Evolutionary conservation across 1,139 yeast species (phyloP), one percentile per base, ranked within the genome.

Genomic region (Blastobotrys buckinghamii): DNA sequence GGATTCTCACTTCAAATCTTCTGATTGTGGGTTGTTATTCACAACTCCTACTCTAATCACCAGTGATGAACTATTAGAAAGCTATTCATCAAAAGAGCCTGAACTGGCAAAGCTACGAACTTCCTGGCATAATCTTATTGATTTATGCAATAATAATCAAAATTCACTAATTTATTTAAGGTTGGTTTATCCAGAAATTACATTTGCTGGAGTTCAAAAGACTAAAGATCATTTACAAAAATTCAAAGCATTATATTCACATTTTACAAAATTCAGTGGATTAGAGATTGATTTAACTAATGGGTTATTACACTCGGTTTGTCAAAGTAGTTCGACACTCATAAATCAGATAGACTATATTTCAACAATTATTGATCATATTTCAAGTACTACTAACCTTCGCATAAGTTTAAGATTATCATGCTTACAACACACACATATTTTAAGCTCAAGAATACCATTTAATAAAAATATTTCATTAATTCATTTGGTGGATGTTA

Each of bases 211-310:
- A 12, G 47, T 45, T n/a, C 38, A 37, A 20, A 42, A 43, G 42
- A 39, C 41, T 2, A 30, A 38, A 15, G 42, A 39, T 27, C 51
- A 49, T 20, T 29, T 49, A 24, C 36, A 35, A 17, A 45, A 43
- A 39, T 39, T 49, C 22, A n/a, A 29, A n/a, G 30, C 39, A 15
- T 34, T 46, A n/a, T 46, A 36, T 35, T 15, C 22, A 26, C 45
- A 43, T 26, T 38, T 46, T 16, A 20, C 33, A 30, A 40, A 45
- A 29, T 50, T 52, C 40, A 39, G 44, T 24, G 53, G 54, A 10
- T 30, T 52, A 16, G 54, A 52, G 38, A 37, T 52, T 15, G 54
- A 52, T 37, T 40, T 52, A 29, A 52, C 54, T 7, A 44, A 45
- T 27, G 51, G 51, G 32, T 37, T 49, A 27, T 27, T 49, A 19